A percentile compares a stretch with the other conserved stretches of the same genome.
Evolutionary conservation across 805 yeast species (phyloP).

Genomic region (Teunomyces atbi): DNA sequence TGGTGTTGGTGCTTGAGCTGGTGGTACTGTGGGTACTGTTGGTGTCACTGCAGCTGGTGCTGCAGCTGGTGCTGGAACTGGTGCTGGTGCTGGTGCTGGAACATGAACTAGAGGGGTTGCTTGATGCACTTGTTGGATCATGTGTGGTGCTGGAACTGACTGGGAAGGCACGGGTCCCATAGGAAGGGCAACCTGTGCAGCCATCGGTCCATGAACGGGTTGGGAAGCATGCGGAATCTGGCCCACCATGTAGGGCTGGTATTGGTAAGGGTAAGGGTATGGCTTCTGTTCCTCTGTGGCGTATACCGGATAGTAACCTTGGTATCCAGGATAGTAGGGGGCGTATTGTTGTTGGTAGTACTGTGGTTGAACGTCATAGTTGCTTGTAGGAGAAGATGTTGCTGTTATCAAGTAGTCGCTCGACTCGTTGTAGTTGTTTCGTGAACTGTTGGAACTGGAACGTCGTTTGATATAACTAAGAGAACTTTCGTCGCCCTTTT

Average conservation of each 20-base stretch:
- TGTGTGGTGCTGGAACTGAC: conserved; percentile 5
- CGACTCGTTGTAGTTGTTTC: conserved; percentile 11
- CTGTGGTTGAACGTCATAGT: conserved; percentile 4
- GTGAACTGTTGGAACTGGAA: conserved; percentile 35
- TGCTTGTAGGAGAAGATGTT: conserved; percentile 7
- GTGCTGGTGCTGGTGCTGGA: conserved; percentile 4
- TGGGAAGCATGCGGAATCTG: neutral
- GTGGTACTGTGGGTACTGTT: conserved; percentile 4
- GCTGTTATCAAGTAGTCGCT: conserved; percentile 9
- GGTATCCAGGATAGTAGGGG: conserved; percentile 7
- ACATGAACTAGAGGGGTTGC: conserved; percentile 3
- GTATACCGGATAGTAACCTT: conserved; percentile 3
- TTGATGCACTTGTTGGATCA: conserved; percentile 4
- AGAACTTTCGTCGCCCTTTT: conserved; percentile 45
- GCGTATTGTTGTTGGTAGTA: conserved; percentile 5
- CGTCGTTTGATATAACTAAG: conserved; percentile 49
- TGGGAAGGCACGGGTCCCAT: conserved; percentile 3
- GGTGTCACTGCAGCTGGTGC: conserved; percentile 6
- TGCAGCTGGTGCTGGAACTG: conserved; percentile 6
- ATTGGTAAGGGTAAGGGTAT: neutral
- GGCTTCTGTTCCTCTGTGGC: neutral
- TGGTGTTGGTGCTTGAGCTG: conserved; percentile 8
- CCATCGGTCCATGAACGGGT: neutral
- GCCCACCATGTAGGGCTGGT: neutral
- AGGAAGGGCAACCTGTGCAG: neutral